Evolutionary conservation across 2,329 filamentous ascomycete genomes (phyloP).

Genomic region (Elsinoe ampelina): DNA sequence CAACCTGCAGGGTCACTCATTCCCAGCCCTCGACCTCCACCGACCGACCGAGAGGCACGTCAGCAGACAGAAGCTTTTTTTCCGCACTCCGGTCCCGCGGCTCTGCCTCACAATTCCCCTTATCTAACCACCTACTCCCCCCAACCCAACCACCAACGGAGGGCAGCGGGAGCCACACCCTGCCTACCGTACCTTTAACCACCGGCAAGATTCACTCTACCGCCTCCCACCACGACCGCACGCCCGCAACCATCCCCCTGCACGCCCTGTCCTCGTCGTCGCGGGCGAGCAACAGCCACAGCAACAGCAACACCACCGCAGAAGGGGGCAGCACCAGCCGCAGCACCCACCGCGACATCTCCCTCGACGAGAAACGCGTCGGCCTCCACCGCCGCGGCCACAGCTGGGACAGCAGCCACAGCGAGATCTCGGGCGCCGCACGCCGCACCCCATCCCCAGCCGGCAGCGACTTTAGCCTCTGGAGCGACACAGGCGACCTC

Average conservation of each 20-base stretch:
- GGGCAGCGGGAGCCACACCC: conserved; percentile 53
- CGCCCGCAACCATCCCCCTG: conserved; percentile 80
- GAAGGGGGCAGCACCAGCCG: conserved; percentile 35
- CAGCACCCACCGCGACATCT: conserved; percentile 25
- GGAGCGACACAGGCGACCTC: conserved; percentile 91
- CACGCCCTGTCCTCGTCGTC: conserved; percentile 54
- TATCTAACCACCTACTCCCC: not conserved
- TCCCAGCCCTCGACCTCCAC: not conserved
- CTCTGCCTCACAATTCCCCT: not conserved
- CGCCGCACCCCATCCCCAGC: conserved; percentile 46
- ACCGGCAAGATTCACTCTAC: conserved; percentile 73
- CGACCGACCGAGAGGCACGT: not conserved
- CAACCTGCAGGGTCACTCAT: conserved; percentile 9
- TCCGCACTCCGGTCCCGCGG: not conserved
- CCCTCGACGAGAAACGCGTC: conserved; percentile 41
- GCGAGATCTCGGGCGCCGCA: conserved; percentile 16
- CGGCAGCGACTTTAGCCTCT: conserved; percentile 65
- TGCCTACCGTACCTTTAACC: conserved; percentile 49
- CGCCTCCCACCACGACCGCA: conserved; percentile 56
- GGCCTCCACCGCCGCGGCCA: conserved; percentile 33
- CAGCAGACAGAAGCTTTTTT: not conserved
- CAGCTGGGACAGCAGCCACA: conserved; percentile 37
- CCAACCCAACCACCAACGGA: not conserved
- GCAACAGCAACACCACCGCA: conserved; percentile 28
- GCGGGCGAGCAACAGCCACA: conserved; percentile 32